Percentiles rank a stretch among this genome's conserved stretches.
Evolutionary conservation across 345 rosid species (phyloP).

Genomic region (Gossypium turneri): DNA sequence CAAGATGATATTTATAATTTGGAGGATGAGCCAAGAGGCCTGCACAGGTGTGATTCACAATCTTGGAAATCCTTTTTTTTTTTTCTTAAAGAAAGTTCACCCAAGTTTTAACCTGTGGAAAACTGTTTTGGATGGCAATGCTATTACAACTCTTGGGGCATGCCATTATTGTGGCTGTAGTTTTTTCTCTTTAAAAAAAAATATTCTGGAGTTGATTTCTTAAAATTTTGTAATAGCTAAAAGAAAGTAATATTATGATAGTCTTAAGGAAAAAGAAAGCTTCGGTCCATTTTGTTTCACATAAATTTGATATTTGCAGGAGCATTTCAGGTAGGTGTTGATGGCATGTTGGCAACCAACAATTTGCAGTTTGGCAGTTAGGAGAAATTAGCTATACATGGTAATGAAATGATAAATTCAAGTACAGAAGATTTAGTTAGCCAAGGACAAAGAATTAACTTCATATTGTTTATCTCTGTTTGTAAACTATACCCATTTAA

Average conservation of each 20-base stretch:
- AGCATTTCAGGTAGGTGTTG: constrained; percentile 2
- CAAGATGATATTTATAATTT: constrained; percentile 25
- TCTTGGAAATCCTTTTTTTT: background rate
- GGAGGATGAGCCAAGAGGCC: constrained; percentile 27
- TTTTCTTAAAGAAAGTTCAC: background rate
- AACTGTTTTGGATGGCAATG: background rate
- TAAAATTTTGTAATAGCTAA: background rate
- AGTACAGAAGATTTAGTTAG: background rate
- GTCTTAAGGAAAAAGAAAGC: background rate
- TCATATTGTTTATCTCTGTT: background rate
- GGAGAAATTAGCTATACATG: background rate
- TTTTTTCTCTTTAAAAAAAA: background rate
- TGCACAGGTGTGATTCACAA: constrained; percentile 34
- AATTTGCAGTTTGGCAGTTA: background rate
- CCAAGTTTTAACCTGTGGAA: background rate
- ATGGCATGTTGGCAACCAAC: background rate
- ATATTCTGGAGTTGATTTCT: background rate
- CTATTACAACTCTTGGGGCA: background rate
- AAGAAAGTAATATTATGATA: background rate
- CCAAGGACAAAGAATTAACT: background rate
- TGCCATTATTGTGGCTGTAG: background rate
- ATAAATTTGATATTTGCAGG: constrained; percentile 6
- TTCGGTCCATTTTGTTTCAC: background rate
- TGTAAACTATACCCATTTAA: background rate
- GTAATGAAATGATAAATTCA: background rate